Evolutionary conservation across 192 early-diverging fungal genomes (phyloP), one percentile per base, ranked within the genome.

Genomic region (Coemansia sp.): DNA sequence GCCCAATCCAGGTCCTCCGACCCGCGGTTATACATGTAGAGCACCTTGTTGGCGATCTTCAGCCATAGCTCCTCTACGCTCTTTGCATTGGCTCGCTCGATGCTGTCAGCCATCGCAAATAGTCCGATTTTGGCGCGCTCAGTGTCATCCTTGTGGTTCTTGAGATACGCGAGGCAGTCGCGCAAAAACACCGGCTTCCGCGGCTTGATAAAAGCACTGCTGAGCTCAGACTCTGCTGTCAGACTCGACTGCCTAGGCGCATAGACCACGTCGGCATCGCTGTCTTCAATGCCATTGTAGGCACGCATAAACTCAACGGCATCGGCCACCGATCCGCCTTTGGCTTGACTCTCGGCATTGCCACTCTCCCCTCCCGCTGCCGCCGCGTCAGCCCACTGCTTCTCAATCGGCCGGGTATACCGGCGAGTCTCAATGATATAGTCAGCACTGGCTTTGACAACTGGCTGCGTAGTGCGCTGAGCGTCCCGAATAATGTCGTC

Each of bases 401-500:
- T 36, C 10, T 37, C 13, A 1, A 76, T 57, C 2, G 74, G 74
- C 26, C 35, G 64, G 11, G 53, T 25, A 36, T 35, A 74, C 7
- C 41, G 10, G 2, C 72, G 77, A 53, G 73, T 65, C 52, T 73
- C 62, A 14, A 36, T n/a, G 31, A 79, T 74, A 52, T 71, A 79
- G 12, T 52, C 42, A 9, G 77, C 77, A 36, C 72, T 74, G 38
- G 77, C 77, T 0, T 42, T 56, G 23, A 66, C 20, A 18, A 55
- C 59, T 0, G 61, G 57, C 11, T 61, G 48, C 2, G 57, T 28
- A 3, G 69, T 59, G 16, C 26, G 34, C 59, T 59, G 26, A 0
- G 77, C 64, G 23, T 80, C 72, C 18, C 71, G 58, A 20, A 80
- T 57, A 31, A 80, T 66, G 14, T 80, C 77, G 33, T 75, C 77